Evolutionary conservation across 1,284 basidiomycete genomes (phyloP).

Genomic region (Rhodotorula sp.): DNA sequence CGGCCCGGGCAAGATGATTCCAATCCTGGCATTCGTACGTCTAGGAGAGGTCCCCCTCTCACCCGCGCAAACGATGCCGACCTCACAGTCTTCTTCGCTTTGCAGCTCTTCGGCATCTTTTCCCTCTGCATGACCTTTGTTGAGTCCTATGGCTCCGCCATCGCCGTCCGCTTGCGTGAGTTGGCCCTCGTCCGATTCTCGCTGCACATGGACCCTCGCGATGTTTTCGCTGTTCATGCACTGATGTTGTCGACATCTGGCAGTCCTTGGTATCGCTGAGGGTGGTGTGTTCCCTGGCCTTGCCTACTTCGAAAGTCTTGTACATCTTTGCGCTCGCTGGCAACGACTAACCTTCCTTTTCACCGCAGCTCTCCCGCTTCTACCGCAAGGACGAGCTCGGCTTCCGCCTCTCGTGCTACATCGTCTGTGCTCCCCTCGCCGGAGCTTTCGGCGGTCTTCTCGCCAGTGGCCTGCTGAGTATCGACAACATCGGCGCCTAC

Average conservation of each 20-base stretch:
- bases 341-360: too few species aligned
- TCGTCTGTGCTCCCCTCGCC: constrained; percentile 37
- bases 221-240: background rate
- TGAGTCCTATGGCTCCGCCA: constrained; percentile 36
- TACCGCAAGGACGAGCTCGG: constrained; percentile 49
- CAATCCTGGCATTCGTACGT: constrained; percentile 39
- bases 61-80: too few species aligned
- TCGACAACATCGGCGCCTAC: constrained; percentile 36
- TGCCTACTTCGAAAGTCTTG: constrained; percentile 5
- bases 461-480: constrained; percentile 27
- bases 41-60: too few species aligned
- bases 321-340: background rate
- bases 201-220: background rate
- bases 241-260: background rate
- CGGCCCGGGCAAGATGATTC: constrained; percentile 54
- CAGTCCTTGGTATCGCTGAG: constrained; percentile 47
- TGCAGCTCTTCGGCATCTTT: constrained; percentile 22
- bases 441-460: constrained; percentile 49
- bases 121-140: constrained; percentile 42
- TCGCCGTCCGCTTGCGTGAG: constrained; percentile 46
- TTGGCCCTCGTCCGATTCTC: background rate
- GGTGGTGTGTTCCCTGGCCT: constrained; percentile 25
- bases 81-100: too few species aligned
- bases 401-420: constrained; percentile 44
- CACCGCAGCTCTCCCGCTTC: background rate